Evolutionary conservation across 331 rosid species (phyloP), one percentile per base, ranked within the genome.

Genomic region (Malus hybrid): DNA sequence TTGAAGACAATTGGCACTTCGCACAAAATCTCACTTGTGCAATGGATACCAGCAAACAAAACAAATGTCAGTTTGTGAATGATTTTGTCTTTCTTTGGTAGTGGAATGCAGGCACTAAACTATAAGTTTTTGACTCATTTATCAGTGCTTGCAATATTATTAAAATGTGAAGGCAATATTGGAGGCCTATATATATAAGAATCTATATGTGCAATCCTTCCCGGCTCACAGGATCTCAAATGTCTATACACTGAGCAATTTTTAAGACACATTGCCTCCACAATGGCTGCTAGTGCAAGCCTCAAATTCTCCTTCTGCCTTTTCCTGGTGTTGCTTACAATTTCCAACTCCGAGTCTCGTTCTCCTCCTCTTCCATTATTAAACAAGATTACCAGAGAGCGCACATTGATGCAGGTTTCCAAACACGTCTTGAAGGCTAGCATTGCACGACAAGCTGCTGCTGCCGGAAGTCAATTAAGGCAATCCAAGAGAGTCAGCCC

Each of bases 371-470:
- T 39, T 11, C 32, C 75, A 36, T 36, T 71, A 65, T 66, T 65
- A 33, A 52, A 61, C 19, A 36, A 28, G 69, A 53, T 44, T n/a
- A 55, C 42, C 63, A 32, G 53, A 22, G 62, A 20, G 14, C 81
- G 20, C 34, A 61, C 61, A 32, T 78, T 83, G 73, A 24, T 69
- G 78, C 74, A 79, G 76, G 76, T 74, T 62, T 79, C 87, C 36
- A 83, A 69, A 66, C 81, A 73, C 66, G 89, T 84, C 56, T 65
- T 81, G 81, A 73, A 71, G 76, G 93, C 82, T 9, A 82, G 84
- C 76, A 78, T 78, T 9, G 71, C 74, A 57, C 82, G 84, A 60
- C 84, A 85, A 46, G 78, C 46, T 22, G 46, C 69, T 4, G 46
- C 69, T 7, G 39, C 26, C 14, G 72, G 71, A 67, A 5, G 53